A percentile compares a stretch with the other conserved stretches of the same genome.
Conservation (phyloP, 345 rosid genomes). For the Brassica rapa region DNA sequence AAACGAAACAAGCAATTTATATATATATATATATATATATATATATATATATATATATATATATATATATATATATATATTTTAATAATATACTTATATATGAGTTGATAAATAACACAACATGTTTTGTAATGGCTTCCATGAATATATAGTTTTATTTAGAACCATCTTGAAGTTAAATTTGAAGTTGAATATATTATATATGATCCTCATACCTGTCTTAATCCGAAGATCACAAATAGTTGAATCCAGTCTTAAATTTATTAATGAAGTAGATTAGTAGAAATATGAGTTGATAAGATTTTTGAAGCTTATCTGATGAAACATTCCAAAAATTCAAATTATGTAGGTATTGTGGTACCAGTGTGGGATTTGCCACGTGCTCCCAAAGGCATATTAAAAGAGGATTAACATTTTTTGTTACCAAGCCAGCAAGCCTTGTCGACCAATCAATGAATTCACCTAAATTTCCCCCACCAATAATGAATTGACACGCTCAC, state of each 20-base stretch:
- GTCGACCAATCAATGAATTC: background rate
- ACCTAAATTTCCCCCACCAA: background rate
- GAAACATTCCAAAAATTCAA: background rate
- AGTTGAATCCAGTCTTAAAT: background rate
- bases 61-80: too few species aligned
- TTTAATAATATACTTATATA: background rate
- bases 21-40: too few species aligned
- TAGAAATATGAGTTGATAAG: background rate
- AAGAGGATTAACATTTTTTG: slow-evolving; percentile 1
- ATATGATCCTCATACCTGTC: background rate
- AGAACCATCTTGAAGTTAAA: slow-evolving; percentile 2
- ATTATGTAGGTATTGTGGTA: slow-evolving; percentile 3
- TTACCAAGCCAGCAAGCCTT: background rate
- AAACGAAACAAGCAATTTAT: background rate
- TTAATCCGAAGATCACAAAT: slow-evolving; percentile 1
- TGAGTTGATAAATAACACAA: background rate
- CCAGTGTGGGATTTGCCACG: slow-evolving; percentile 7
- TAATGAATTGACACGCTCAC: background rate
- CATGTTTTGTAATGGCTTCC: background rate
- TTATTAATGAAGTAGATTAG: background rate
- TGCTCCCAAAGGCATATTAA: slow-evolving; percentile 9
- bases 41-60: background rate
- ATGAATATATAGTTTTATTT: background rate
- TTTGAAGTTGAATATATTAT: background rate
- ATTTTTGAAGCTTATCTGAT: slow-evolving; percentile 21